Conservation (phyloP, 176 grass and related monocot species). For the Musa beccarii region DNA sequence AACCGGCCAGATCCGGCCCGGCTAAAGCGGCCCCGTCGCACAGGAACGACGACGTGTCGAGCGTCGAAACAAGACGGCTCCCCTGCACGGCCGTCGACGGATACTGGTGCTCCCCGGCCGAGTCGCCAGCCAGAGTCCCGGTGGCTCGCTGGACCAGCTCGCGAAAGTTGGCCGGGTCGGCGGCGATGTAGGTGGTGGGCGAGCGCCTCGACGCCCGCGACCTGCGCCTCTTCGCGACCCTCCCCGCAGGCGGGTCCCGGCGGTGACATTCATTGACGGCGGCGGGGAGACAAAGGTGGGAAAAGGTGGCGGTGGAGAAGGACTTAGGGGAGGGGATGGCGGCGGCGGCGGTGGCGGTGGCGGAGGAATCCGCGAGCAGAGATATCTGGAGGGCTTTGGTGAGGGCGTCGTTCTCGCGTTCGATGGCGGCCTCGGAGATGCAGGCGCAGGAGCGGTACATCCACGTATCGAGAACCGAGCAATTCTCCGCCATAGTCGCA, state of each 20-base stretch:
- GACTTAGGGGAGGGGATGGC: too few species aligned
- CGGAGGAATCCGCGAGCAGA: constrained; percentile 22
- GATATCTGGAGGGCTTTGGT: constrained; percentile 57
- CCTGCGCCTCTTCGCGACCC: constrained; percentile 43
- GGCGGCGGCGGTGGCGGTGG: background rate
- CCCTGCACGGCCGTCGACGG: background rate
- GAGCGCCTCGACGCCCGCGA: constrained; percentile 47
- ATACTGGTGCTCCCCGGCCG: background rate
- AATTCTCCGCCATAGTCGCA: constrained; percentile 33
- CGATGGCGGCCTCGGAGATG: constrained; percentile 3
- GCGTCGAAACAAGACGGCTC: constrained; percentile 23
- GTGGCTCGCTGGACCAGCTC: constrained; percentile 83
- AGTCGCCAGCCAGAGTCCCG: constrained; percentile 19
- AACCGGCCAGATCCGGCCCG: too few species aligned
- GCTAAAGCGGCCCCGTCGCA: background rate
- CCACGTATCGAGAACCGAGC: constrained; percentile 31
- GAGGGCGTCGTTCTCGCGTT: constrained; percentile 40
- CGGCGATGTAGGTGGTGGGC: constrained; percentile 82
- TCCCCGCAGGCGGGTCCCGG: constrained; percentile 2
- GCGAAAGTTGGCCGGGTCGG: constrained; percentile 67
- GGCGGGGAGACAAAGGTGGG: background rate
- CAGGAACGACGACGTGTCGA: constrained; percentile 37
- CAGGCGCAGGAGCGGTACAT: constrained; percentile 5
- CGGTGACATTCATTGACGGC: background rate
- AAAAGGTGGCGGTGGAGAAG: background rate